These are phyloP conservation scores for Neltuma alba DNA, from an alignment of 306 rosid species.

Conservation along the genomic window DNA sequence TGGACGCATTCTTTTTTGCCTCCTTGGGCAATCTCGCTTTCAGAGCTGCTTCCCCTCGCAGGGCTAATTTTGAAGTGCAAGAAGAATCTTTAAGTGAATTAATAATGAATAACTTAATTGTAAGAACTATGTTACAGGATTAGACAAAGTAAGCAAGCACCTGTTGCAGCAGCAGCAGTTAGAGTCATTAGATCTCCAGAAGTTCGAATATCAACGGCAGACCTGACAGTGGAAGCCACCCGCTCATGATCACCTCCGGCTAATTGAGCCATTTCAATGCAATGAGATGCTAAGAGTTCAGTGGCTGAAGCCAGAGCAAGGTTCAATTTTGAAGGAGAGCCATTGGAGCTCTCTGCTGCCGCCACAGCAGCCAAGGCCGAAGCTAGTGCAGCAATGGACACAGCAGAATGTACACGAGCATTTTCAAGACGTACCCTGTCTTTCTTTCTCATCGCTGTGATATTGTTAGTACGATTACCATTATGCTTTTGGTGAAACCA, in stretches of 20 bases:
- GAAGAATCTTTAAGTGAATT: not conserved
- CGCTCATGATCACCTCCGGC: conserved; percentile 79
- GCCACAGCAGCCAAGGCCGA: conserved; percentile 84
- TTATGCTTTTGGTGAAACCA: conserved; percentile 84
- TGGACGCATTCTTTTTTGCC: conserved; percentile 75
- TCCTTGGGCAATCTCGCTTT: conserved; percentile 83
- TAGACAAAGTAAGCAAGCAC: conserved; percentile 44
- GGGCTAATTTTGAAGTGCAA: conserved; percentile 48
- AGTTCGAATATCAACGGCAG: conserved; percentile 77
- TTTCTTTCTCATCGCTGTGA: conserved; percentile 62
- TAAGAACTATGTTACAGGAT: not conserved
- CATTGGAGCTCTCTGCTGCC: conserved; percentile 56
- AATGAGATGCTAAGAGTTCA: conserved; percentile 85
- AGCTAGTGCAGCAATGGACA: conserved; percentile 85
- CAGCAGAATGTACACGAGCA: conserved; percentile 78
- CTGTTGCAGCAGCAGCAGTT: conserved; percentile 97
- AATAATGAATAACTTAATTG: not conserved
- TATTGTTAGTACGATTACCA: conserved; percentile 19
- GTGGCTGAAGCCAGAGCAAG: conserved; percentile 82
- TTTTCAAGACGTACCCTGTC: conserved; percentile 74
- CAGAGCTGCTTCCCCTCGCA: conserved; percentile 87
- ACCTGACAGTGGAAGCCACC: conserved; percentile 66
- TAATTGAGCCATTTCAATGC: conserved; percentile 84
- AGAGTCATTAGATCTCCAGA: conserved; percentile 91
- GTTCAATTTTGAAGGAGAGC: conserved; percentile 60